Percentiles rank a stretch among this genome's conserved stretches.
phyloP scores from a whole-genome alignment of 495 filamentous ascomycete genomes.

The Trichocladium uniseriatum region DNA sequence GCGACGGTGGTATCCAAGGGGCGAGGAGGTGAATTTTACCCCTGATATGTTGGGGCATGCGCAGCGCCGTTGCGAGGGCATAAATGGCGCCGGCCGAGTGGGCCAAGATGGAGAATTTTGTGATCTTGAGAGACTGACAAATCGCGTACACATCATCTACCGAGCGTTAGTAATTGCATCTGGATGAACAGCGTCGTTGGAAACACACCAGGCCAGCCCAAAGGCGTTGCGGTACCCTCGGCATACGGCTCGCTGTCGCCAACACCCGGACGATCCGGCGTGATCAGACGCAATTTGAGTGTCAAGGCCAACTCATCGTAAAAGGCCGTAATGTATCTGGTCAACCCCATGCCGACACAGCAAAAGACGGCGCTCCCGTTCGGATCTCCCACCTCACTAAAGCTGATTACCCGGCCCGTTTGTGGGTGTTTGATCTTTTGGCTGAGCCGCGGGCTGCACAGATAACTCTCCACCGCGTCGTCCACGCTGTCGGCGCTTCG shows the following conservation, averaged over 20 bases:
- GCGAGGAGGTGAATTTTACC: constrained; percentile 92
- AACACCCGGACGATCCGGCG: constrained; percentile 87
- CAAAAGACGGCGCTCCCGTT: constrained; percentile 88
- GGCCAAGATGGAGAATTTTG: constrained; percentile 94
- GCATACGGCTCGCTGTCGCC: constrained; percentile 81
- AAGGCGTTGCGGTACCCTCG: constrained; percentile 71
- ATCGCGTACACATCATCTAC: constrained; percentile 91
- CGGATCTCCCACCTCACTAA: constrained; percentile 93
- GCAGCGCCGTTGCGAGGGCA: constrained; percentile 86
- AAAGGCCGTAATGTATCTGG: constrained; percentile 90
- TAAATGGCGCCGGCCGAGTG: constrained; percentile 97
- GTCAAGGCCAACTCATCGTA: constrained; percentile 93
- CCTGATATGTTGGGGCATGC: constrained; percentile 92
- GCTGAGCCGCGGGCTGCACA: constrained; percentile 71
- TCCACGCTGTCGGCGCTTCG: constrained; percentile 80
- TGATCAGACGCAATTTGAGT: constrained; percentile 83
- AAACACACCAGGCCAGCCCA: constrained; percentile 92
- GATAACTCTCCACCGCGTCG: constrained; percentile 74
- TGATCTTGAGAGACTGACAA: constrained; percentile 85
- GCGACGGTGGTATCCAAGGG: constrained; percentile 97
- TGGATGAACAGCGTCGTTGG: too few relatives aligned
- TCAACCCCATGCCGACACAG: constrained; percentile 97
- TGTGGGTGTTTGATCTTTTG: constrained; percentile 79
- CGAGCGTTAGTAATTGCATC: constrained; percentile 12
- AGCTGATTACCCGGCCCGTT: constrained; percentile 81